A percentile compares a stretch with the other conserved stretches of the same genome.
phyloP scores from a whole-genome alignment of 345 rosid species.

The Eucalyptus cladocalyx region DNA sequence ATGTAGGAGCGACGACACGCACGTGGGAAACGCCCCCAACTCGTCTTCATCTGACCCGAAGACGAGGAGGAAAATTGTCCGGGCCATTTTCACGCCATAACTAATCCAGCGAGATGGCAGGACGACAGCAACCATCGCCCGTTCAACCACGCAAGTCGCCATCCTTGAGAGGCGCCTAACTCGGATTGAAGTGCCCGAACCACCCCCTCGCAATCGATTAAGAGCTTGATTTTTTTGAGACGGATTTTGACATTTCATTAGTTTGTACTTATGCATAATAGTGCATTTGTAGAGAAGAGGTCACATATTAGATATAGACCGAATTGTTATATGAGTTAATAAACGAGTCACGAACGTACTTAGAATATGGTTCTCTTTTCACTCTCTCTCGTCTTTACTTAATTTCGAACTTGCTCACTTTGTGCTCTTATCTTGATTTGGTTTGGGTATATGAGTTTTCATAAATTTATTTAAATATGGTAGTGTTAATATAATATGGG shows the following conservation, averaged over 20 bases:
- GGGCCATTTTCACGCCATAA: background rate
- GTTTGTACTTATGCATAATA: background rate
- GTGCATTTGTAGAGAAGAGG: too few relatives aligned
- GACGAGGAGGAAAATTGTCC: background rate
- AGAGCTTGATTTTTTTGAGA: background rate
- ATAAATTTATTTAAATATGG: fast-evolving
- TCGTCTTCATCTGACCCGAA: background rate
- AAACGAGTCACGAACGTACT: too few relatives aligned
- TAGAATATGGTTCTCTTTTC: too few relatives aligned
- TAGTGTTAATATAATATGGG: fast-evolving
- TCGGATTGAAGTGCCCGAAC: background rate
- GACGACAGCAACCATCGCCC: background rate
- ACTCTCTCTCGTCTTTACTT: too few relatives aligned
- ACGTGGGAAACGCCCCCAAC: background rate
- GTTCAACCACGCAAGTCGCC: background rate
- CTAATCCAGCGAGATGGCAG: background rate
- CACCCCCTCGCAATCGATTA: background rate
- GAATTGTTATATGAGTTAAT: too few relatives aligned
- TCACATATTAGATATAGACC: too few relatives aligned
- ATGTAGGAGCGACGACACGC: background rate
- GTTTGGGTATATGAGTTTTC: too few relatives aligned
- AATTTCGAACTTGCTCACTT: fast-evolving
- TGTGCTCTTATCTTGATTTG: background rate
- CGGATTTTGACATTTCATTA: background rate
- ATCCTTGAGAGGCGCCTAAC: background rate